These are phyloP conservation scores for Atkinsonella hypoxylon DNA, from an alignment of 2,329 filamentous ascomycete genomes.

Conservation along the genomic window DNA sequence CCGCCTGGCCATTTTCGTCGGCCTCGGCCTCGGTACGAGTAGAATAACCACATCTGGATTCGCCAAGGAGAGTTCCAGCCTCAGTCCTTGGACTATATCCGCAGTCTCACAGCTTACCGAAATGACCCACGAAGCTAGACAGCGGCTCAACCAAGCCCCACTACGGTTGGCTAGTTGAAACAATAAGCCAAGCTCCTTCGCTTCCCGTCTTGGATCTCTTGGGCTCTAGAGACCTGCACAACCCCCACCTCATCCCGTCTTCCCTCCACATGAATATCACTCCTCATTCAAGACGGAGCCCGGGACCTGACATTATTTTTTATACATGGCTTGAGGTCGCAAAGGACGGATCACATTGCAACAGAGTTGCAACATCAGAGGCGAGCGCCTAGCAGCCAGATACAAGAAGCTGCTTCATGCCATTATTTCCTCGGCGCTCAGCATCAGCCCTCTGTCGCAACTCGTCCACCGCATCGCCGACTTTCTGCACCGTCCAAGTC, in stretches of 20 bases:
- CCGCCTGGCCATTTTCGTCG: too few species aligned
- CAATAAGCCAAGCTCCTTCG: not conserved
- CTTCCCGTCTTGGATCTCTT: not conserved
- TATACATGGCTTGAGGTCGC: not conserved
- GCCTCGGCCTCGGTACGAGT: too few species aligned
- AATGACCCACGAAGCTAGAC: not conserved
- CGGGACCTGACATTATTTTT: not conserved
- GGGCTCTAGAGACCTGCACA: not conserved
- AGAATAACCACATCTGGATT: too few species aligned
- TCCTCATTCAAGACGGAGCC: not conserved
- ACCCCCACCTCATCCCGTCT: conserved; percentile 2
- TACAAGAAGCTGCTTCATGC: not conserved
- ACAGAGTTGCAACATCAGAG: not conserved
- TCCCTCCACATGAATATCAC: not conserved
- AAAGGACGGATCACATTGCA: not conserved
- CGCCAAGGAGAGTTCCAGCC: too few species aligned
- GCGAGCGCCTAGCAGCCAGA: not conserved
- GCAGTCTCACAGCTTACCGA: too few species aligned
- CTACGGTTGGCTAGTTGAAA: not conserved
- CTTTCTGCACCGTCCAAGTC: not conserved
- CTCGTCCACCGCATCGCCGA: not conserved
- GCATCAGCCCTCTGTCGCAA: not conserved
- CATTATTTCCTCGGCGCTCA: too few species aligned
- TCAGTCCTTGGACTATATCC: too few species aligned
- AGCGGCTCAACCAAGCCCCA: not conserved